phyloP scores from a whole-genome alignment of 2,329 filamentous ascomycete species.

The Verticillium nubilum region DNA sequence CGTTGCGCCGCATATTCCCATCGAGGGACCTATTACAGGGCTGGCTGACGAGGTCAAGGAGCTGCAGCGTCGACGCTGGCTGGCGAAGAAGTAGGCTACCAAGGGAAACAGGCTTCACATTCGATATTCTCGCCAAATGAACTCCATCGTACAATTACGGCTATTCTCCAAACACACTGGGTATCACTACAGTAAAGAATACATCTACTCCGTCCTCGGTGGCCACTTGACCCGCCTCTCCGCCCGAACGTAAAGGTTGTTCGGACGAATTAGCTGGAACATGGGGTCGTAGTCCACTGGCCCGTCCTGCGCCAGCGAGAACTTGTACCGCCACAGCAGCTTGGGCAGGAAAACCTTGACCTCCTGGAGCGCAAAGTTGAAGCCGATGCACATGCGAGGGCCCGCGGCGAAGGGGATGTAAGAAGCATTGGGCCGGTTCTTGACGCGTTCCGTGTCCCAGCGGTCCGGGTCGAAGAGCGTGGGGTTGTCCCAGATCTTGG shows the following conservation, averaged over 20 bases:
- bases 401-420: conserved; percentile 57
- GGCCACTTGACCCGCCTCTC: conserved; percentile 45
- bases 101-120: neutral
- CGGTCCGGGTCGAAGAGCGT: conserved; percentile 52
- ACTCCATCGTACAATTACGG: neutral
- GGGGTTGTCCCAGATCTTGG: conserved; percentile 52
- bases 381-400: conserved; percentile 54
- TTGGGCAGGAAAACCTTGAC: conserved; percentile 54
- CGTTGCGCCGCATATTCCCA: conserved; percentile 20
- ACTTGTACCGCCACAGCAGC: conserved; percentile 54
- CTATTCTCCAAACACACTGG: neutral
- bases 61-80: conserved; percentile 14
- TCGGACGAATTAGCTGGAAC: conserved; percentile 52
- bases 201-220: conserved; percentile 12
- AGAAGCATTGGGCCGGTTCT: conserved; percentile 41
- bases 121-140: neutral
- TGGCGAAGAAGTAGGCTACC: neutral
- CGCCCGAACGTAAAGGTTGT: conserved; percentile 47
- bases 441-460: conserved; percentile 50
- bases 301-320: conserved; percentile 41
- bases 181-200: neutral
- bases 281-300: conserved; percentile 53
- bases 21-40: conserved; percentile 22
- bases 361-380: conserved; percentile 59
- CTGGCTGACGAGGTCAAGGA: conserved; percentile 22